A percentile compares a stretch with the other conserved stretches of the same genome.
phyloP scores from a whole-genome alignment of 345 rosid genomes.

The Litchi chinensis region DNA sequence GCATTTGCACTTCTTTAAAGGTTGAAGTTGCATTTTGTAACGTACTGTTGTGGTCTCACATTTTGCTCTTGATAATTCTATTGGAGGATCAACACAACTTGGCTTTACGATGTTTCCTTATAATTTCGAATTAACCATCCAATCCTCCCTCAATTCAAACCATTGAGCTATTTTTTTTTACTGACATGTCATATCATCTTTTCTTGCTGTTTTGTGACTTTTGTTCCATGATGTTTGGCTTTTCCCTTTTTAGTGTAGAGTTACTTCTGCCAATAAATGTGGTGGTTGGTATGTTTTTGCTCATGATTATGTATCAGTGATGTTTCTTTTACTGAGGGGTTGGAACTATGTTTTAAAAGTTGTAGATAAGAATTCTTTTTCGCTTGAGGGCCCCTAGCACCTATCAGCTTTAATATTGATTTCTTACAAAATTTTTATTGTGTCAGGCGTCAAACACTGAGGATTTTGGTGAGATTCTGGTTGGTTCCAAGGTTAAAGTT shows the following conservation, averaged over 20 bases:
- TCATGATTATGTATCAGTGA: background rate
- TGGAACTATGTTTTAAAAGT: background rate
- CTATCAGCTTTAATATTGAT: constrained; percentile 5
- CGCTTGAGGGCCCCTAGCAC: background rate
- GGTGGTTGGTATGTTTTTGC: background rate
- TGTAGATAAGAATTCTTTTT: constrained; percentile 1
- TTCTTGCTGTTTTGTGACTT: background rate
- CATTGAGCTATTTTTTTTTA: background rate
- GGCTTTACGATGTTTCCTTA: background rate
- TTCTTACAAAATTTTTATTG: constrained; percentile 26
- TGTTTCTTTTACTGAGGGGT: background rate
- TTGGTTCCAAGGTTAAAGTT: constrained; percentile 77
- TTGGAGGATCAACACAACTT: background rate
- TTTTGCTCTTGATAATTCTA: background rate
- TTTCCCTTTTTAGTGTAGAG: background rate
- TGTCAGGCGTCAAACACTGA: constrained; percentile 58
- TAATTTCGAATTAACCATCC: constrained; percentile 2
- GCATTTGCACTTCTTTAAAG: background rate
- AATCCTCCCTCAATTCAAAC: background rate
- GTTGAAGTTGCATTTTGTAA: constrained; percentile 1
- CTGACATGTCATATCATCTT: background rate
- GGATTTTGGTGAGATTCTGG: constrained; percentile 50
- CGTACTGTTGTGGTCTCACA: background rate
- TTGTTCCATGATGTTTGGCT: background rate
- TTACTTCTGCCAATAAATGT: background rate